Base-by-base conservation (phyloP, 225 moss, liverwort and hornwort species). In the Climacium dendroides region DNA sequence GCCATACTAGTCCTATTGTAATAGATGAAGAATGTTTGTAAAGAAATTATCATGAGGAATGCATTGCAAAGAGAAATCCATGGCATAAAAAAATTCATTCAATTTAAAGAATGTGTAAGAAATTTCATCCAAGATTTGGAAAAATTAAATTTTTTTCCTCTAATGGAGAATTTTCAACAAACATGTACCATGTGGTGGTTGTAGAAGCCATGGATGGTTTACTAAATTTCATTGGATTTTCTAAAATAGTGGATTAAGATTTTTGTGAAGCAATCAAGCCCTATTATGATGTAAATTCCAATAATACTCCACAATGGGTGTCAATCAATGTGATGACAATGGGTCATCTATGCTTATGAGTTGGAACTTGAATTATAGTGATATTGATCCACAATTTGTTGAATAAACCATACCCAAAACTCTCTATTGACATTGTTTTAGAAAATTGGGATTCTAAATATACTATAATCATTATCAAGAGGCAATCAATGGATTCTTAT, bases 41-140 rank as follows among this genome's bases (percentile, higher is more conserved):
- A 66, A 11, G 10, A 1, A n/a, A 66, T n/a, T 20, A n/a, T 66
- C 20, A 66, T 20, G 1, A 66, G 0, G 20, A 20, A 0, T 11
- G 20, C n/a, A n/a, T n/a, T 1, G 2, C 1, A n/a, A 4, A 1
- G 10, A 0, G 6, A 19, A n/a, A n/a, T n/a, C n/a, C 4, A 66
- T n/a, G 20, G 7, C 6, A n/a, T 65, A 19, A 34, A 4, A 35
- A 35, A n/a, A 19, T n/a, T 19, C 11, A 65, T n/a, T 4, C 3
- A 35, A 6, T 19, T 35, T 11, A n/a, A 11, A n/a, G n/a, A 20
- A 65, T 35, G 19, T 11, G 11, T 5, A 35, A 65, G 6, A 66
- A 20, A 3, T n/a, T 32, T 67, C 13, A 22, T 37, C 7, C 3
- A 37, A 7, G 7, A 67, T 13, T 67, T 13, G 7, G 4, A 37